A percentile compares a stretch with the other conserved stretches of the same genome.
Evolutionary conservation across 495 filamentous ascomycete species (phyloP).

Genomic region (Aspergillus funiculosus): DNA sequence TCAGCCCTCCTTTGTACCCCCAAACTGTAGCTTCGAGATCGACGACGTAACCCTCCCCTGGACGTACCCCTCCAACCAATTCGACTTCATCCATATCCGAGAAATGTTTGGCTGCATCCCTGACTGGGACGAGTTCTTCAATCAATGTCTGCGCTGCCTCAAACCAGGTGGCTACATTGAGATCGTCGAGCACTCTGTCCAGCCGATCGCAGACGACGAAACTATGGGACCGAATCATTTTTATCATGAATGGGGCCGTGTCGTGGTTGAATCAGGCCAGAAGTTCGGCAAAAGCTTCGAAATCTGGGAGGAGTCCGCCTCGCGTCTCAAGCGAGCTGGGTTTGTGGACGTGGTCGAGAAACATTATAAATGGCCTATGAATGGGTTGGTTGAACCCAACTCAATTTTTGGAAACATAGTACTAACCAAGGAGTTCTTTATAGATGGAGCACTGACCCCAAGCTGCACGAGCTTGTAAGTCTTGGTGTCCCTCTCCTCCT

Average conservation of each 20-base stretch:
- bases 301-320: constrained; percentile 39
- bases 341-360: constrained; percentile 55
- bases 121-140: constrained; percentile 51
- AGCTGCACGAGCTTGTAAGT: constrained; percentile 51
- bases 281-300: constrained; percentile 45
- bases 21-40: constrained; percentile 51
- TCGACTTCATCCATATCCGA: constrained; percentile 64
- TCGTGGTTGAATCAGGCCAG: constrained; percentile 47
- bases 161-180: constrained; percentile 66
- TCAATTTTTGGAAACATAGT: too few relatives aligned
- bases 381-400: constrained; percentile 22
- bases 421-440: too few relatives aligned
- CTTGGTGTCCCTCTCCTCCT: not conserved
- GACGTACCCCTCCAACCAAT: constrained; percentile 47
- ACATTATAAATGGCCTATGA: constrained; percentile 54
- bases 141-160: constrained; percentile 33
- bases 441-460: constrained; percentile 59
- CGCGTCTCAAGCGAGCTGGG: constrained; percentile 40
- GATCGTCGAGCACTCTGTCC: constrained; percentile 50
- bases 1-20: constrained; percentile 37
- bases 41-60: constrained; percentile 53
- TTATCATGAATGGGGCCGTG: constrained; percentile 45
- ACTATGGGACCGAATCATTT: constrained; percentile 47
- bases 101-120: constrained; percentile 52
- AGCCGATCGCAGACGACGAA: constrained; percentile 43